Base-by-base conservation (phyloP, 176 grass and related monocot genomes). In the Oryza punctata region DNA sequence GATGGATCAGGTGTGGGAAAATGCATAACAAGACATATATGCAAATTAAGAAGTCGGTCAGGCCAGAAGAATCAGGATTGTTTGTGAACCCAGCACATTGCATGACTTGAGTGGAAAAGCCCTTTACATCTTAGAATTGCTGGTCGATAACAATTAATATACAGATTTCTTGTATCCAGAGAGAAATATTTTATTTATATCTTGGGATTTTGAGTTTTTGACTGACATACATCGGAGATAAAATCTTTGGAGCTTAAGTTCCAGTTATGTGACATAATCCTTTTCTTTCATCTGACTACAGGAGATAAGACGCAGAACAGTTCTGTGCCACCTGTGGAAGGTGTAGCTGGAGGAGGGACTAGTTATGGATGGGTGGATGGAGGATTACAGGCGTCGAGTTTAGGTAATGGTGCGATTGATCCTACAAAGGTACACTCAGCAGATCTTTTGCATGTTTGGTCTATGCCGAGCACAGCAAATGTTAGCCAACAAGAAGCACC, bases 391-490 rank as follows among this genome's bases (percentile, higher is more conserved):
- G 85, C 82, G 37, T 89, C 78, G 18, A 90, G 79, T 70, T 33
- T 93, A 66, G 70, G 86, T 72, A 46, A 77, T 50, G 71, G 83
- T 73, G 71, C 76, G 9, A 87, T 95, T 90, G 93, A 98, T 50
- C 93, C 91, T 83, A 83, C 89, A 25, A 95, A 93, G 78, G 54
- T 93, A 68, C 91, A 89, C 37, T 87, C 93, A 44, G 47, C 76
- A 85, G 91, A 98, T 73, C 87, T 98, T 77, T 90, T 98, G 77
- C 93, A 98, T 63, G 96, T 98, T 3, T 98, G 96, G 96, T 98
- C 82, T 85, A 87, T 98, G 96, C 93, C 96, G 49, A 98, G 93
- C 87, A 98, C 93, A 66, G 82, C 91, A 85, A 98, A 92, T 91
- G 59, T 98, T 86, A 73, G 91, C 75, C 90, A 89, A 77, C 93